phyloP scores from a whole-genome alignment of 2,329 filamentous ascomycete genomes.

The Xylaria polymorpha region DNA sequence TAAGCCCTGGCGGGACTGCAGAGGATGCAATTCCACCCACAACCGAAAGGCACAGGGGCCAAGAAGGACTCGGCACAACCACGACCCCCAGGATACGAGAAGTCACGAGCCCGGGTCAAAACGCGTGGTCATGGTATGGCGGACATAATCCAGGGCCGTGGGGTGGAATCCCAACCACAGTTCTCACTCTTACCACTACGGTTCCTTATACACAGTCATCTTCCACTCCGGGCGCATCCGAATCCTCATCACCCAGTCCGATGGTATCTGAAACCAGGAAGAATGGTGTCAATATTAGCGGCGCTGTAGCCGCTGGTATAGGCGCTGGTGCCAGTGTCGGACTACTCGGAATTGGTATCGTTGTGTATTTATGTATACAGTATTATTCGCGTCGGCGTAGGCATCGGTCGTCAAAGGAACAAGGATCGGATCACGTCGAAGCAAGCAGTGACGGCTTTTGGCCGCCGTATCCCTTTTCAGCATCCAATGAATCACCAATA shows the following conservation, averaged over 20 bases:
- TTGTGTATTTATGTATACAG: conserved; percentile 9
- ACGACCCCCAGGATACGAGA: background rate
- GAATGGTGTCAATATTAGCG: conserved; percentile 15
- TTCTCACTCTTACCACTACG: conserved; percentile 21
- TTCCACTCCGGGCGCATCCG: background rate
- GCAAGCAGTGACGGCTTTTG: background rate
- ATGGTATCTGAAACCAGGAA: background rate
- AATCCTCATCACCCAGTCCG: background rate
- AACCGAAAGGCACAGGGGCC: background rate
- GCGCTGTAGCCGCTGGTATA: conserved; percentile 26
- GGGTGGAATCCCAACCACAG: conserved; percentile 14
- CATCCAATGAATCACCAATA: conserved; percentile 24
- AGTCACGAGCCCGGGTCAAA: conserved; percentile 6
- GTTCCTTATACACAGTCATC: conserved; percentile 19
- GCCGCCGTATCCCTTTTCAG: conserved; percentile 27
- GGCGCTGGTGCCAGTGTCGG: conserved; percentile 23
- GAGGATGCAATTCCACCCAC: background rate
- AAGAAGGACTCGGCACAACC: background rate
- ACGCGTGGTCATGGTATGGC: conserved; percentile 3
- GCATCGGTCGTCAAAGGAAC: background rate
- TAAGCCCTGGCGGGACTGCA: background rate
- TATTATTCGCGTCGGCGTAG: conserved; percentile 2
- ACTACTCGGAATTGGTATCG: conserved; percentile 23
- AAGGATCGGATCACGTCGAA: background rate
- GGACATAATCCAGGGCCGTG: conserved; percentile 9